Conservation (phyloP, 2,329 filamentous ascomycete genomes). For the Bimuria novae-zelandiae region DNA sequence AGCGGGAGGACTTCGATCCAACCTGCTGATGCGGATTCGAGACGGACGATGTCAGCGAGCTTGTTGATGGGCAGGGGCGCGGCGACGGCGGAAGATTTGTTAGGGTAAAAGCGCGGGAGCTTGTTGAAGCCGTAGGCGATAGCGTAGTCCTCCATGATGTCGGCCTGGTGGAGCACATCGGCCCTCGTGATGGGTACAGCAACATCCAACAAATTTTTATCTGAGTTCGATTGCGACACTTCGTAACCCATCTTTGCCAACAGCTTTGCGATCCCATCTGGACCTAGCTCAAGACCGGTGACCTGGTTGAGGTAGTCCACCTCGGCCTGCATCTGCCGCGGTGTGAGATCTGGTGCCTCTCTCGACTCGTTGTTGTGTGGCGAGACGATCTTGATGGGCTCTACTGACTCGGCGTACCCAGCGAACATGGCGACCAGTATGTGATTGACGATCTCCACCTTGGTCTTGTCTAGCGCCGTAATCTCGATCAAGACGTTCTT, state of each 20-base stretch:
- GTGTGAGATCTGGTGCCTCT: conserved; percentile 78
- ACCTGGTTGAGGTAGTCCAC: conserved; percentile 93
- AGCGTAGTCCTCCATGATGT: conserved; percentile 98
- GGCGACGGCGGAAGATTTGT: conserved; percentile 83
- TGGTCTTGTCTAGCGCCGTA: conserved; percentile 93
- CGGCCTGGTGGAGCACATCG: conserved; percentile 93
- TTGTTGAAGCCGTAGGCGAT: conserved; percentile 98
- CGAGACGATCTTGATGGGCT: conserved; percentile 90
- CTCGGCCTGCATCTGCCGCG: conserved; percentile 78
- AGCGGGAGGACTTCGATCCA: conserved; percentile 97
- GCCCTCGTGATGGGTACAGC: conserved; percentile 86
- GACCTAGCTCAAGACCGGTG: conserved; percentile 77
- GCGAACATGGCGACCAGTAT: conserved; percentile 99
- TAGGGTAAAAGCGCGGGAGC: conserved; percentile 83
- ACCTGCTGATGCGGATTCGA: conserved; percentile 88
- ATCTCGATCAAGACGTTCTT: conserved; percentile 97
- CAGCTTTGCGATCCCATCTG: conserved; percentile 76
- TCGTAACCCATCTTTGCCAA: conserved; percentile 87
- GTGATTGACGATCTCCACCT: conserved; percentile 92
- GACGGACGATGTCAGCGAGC: conserved; percentile 85
- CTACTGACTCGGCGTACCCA: conserved; percentile 88
- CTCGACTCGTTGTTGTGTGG: conserved; percentile 86
- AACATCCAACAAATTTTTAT: conserved; percentile 74
- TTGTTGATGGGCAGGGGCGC: conserved; percentile 92
- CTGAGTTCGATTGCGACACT: conserved; percentile 73